phyloP scores from a whole-genome alignment of 1,284 basidiomycete genomes.

The Malassezia yamatoensis region DNA sequence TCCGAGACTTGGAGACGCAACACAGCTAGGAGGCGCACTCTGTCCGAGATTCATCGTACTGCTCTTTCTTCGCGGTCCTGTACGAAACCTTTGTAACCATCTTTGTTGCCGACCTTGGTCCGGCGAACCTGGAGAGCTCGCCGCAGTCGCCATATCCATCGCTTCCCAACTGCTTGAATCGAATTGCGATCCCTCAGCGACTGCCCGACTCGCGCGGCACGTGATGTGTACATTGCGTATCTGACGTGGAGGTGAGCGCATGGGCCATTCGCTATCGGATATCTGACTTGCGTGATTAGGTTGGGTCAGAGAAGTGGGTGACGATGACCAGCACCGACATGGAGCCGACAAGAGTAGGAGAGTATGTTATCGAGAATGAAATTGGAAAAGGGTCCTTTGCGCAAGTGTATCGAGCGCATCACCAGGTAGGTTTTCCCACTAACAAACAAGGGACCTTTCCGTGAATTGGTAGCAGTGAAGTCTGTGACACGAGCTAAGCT shows the following conservation, averaged over 20 bases:
- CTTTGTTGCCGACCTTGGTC: neutral
- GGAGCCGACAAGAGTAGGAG: conserved; percentile 47
- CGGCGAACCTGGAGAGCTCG: neutral
- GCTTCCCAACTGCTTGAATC: neutral
- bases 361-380: conserved; percentile 53
- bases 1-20: neutral
- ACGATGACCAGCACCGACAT: conserved; percentile 14
- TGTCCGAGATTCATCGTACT: conserved; percentile 3
- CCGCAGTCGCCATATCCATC: conserved; percentile 4
- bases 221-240: neutral
- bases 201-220: neutral
- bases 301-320: neutral
- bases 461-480: conserved; percentile 71
- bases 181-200: too few relatives aligned
- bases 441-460: conserved; percentile 9
- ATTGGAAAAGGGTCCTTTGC: conserved; percentile 77
- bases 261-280: conserved; percentile 9
- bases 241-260: neutral
- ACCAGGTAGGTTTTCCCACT: conserved; percentile 6
- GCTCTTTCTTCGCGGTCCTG: neutral
- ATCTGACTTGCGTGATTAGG: neutral
- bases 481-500: conserved; percentile 80
- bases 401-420: conserved; percentile 82
- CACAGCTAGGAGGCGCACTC: neutral
- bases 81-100: neutral